Evolutionary conservation across 164 flowering plant genomes (phyloP).

Genomic region (Amborella trichopoda): DNA sequence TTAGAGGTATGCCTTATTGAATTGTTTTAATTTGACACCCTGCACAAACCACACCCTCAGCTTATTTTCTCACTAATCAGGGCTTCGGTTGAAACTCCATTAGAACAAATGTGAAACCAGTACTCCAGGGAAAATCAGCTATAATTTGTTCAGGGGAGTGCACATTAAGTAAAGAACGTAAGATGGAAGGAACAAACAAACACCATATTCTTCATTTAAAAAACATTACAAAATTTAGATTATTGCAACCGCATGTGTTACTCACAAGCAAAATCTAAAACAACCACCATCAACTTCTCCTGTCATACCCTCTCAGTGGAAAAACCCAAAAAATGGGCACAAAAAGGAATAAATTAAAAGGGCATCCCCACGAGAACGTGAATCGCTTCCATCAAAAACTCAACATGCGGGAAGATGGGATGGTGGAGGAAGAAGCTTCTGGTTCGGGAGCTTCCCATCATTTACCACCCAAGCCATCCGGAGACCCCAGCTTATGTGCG

Average conservation of each 20-base stretch:
- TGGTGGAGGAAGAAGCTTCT: slow-evolving; percentile 40
- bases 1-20: too few species aligned
- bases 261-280: neutral
- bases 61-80: too few species aligned
- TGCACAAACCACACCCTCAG: too few species aligned
- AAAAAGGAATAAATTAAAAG: neutral
- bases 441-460: slow-evolving; percentile 31
- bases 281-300: too few species aligned
- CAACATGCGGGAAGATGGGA: slow-evolving; percentile 46
- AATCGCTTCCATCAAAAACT: neutral
- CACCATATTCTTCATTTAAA: neutral
- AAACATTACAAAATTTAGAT: neutral
- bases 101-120: too few species aligned
- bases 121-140: too few species aligned
- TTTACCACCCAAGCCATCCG: slow-evolving; percentile 38
- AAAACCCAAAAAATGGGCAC: neutral
- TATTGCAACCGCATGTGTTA: neutral
- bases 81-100: too few species aligned
- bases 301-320: neutral
- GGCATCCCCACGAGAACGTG: neutral
- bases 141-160: too few species aligned
- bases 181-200: too few species aligned
- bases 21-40: too few species aligned
- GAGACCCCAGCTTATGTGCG: slow-evolving; percentile 50
- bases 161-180: too few species aligned